These are phyloP conservation scores for Pseudogymnoascus destructans DNA, from an alignment of 2,329 filamentous ascomycete species.

Conservation along the genomic window DNA sequence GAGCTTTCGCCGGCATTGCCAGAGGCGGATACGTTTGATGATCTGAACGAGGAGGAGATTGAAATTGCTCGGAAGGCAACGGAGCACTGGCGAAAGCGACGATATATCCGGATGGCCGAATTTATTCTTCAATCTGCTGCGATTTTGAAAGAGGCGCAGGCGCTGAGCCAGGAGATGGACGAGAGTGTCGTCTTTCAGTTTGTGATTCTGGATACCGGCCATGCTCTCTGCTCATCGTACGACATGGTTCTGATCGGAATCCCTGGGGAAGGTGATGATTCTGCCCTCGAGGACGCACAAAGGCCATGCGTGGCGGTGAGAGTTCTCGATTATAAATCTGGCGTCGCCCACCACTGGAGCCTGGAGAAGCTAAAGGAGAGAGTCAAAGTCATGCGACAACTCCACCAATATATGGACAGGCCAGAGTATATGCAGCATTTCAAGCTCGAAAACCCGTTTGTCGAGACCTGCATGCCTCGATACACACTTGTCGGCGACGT, in stretches of 20 bases:
- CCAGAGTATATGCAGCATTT: slow-evolving; percentile 92
- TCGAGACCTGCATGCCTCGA: slow-evolving; percentile 78
- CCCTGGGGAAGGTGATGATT: slow-evolving; percentile 69
- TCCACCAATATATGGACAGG: slow-evolving; percentile 91
- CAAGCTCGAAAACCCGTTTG: slow-evolving; percentile 83
- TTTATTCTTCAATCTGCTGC: slow-evolving; percentile 78
- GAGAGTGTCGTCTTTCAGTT: slow-evolving; percentile 93
- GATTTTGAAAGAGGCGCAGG: slow-evolving; percentile 84
- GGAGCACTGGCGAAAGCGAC: slow-evolving; percentile 66
- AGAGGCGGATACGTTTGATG: slow-evolving; percentile 20
- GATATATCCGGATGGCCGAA: slow-evolving; percentile 91
- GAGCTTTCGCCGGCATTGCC: slow-evolving; percentile 47
- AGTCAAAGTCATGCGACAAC: slow-evolving; percentile 84
- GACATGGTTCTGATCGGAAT: slow-evolving; percentile 91
- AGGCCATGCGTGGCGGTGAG: slow-evolving; percentile 88
- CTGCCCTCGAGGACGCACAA: slow-evolving; percentile 62
- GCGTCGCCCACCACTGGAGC: slow-evolving; percentile 85
- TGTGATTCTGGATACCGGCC: slow-evolving; percentile 75
- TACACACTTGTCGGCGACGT: slow-evolving; percentile 89
- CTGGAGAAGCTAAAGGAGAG: slow-evolving; percentile 81
- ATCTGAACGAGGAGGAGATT: slow-evolving; percentile 59
- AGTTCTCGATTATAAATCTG: slow-evolving; percentile 80
- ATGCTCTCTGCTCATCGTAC: slow-evolving; percentile 84
- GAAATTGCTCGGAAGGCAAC: slow-evolving; percentile 53
- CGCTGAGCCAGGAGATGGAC: slow-evolving; percentile 94